These are phyloP conservation scores for Luzula sylvatica DNA, from an alignment of 176 grass and related monocot species.

Conservation along the genomic window DNA sequence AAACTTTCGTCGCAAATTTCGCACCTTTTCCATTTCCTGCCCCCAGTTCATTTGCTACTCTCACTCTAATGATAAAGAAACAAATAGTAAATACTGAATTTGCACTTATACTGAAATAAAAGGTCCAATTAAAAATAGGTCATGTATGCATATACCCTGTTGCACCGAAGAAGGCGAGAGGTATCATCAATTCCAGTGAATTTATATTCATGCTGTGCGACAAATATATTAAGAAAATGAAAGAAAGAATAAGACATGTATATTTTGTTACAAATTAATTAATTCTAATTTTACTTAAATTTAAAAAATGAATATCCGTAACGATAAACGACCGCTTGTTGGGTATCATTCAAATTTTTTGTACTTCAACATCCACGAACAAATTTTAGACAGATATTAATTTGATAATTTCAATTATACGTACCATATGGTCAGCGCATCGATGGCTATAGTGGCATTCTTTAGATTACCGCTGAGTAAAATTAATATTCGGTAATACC, in stretches of 20 bases:
- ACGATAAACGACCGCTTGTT: too few relatives aligned
- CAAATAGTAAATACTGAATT: background rate
- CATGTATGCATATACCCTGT: constrained; percentile 38
- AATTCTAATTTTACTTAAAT: background rate
- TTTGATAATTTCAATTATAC: background rate
- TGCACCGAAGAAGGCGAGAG: constrained; percentile 70
- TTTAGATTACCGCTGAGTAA: constrained; percentile 63
- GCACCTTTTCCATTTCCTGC: constrained; percentile 59
- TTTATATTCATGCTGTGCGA: constrained; percentile 90
- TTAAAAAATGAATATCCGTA: too few relatives aligned
- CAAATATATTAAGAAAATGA: too few relatives aligned
- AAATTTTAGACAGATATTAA: background rate
- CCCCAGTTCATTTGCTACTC: constrained; percentile 85
- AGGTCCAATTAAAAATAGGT: too few relatives aligned
- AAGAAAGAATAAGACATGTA: too few relatives aligned
- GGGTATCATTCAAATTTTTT: too few relatives aligned
- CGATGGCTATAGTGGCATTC: constrained; percentile 71
- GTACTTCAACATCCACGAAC: too few relatives aligned
- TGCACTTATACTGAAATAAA: too few relatives aligned
- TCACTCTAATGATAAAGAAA: constrained; percentile 61
- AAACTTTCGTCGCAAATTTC: constrained; percentile 55
- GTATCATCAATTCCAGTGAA: constrained; percentile 92
- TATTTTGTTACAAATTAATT: background rate
- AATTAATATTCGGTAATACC: constrained; percentile 86
- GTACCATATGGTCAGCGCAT: constrained; percentile 91